These are phyloP conservation scores for Cytospora piceae DNA, from an alignment of 2,329 filamentous ascomycete genomes.

Conservation along the genomic window DNA sequence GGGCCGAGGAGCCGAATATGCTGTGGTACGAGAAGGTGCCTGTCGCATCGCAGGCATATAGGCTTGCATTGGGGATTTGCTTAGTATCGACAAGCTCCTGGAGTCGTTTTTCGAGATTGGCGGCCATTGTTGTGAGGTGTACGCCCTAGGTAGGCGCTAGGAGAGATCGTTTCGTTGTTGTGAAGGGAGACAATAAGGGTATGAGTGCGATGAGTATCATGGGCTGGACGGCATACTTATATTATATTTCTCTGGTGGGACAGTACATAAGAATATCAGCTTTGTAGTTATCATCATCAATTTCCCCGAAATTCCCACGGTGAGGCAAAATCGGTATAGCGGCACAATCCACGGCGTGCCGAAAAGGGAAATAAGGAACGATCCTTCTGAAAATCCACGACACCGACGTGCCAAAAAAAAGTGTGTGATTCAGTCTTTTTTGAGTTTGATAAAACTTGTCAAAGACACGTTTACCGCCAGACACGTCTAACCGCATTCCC, in stretches of 20 bases:
- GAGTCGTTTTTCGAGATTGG: slow-evolving; percentile 44
- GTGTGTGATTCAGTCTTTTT: too few species aligned
- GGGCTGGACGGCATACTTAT: not conserved
- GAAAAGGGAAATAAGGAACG: not conserved
- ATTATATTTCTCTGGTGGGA: too few species aligned
- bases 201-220: not conserved
- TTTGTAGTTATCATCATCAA: not conserved
- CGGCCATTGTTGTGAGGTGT: slow-evolving; percentile 18
- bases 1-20: slow-evolving; percentile 46
- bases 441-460: too few species aligned
- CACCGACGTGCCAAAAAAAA: too few species aligned
- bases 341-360: slow-evolving; percentile 10
- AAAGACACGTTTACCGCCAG: too few species aligned
- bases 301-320: not conserved
- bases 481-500: too few species aligned
- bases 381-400: not conserved
- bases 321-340: slow-evolving; percentile 6
- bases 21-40: slow-evolving; percentile 47
- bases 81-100: slow-evolving; percentile 47
- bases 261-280: not conserved
- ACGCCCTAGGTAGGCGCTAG: not conserved
- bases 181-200: not conserved
- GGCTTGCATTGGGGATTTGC: slow-evolving; percentile 48
- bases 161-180: not conserved
- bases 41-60: slow-evolving; percentile 45